Percentiles rank a stretch among this genome's conserved stretches.
phyloP scores from a whole-genome alignment of 768 basidiomycete species.

The Boletus huronensis region DNA sequence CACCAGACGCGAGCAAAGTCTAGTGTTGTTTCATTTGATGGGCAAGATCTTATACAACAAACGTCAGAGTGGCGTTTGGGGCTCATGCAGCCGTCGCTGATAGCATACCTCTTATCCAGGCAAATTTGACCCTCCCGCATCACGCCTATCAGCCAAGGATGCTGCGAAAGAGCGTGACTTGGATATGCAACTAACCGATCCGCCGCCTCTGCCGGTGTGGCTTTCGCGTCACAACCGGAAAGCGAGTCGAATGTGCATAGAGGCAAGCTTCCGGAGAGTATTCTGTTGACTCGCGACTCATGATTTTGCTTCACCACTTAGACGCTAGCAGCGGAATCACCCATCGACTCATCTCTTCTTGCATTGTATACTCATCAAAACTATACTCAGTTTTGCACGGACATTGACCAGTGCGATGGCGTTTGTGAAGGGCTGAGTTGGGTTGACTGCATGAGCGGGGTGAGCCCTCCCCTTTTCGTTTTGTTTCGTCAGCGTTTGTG shows the following conservation, averaged over 20 bases:
- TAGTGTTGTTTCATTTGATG: conserved; percentile 87
- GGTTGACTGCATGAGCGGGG: conserved; percentile 64
- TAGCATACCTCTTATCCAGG: conserved; percentile 41
- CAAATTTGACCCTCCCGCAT: conserved; percentile 63
- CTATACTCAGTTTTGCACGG: conserved; percentile 78
- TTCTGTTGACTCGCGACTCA: neutral
- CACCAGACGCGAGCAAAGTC: conserved; percentile 78
- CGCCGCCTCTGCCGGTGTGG: conserved; percentile 55
- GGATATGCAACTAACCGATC: conserved; percentile 53
- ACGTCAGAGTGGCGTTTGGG: conserved; percentile 41
- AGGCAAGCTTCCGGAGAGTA: conserved; percentile 44
- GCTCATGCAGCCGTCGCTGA: neutral
- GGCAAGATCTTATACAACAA: conserved; percentile 97
- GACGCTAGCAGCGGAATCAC: conserved; percentile 77
- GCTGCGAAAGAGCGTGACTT: conserved; percentile 55
- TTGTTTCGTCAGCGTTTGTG: neutral
- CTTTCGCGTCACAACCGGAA: conserved; percentile 58
- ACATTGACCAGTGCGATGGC: conserved; percentile 68
- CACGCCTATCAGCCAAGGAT: conserved; percentile 59
- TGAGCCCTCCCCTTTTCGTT: conserved; percentile 28
- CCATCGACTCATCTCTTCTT: conserved; percentile 87
- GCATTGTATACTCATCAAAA: conserved; percentile 94
- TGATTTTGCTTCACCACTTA: conserved; percentile 25
- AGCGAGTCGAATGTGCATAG: conserved; percentile 71
- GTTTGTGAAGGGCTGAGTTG: conserved; percentile 75